Conservation (phyloP, 352 stramenopile species). For the Phytophthora meadii region DNA sequence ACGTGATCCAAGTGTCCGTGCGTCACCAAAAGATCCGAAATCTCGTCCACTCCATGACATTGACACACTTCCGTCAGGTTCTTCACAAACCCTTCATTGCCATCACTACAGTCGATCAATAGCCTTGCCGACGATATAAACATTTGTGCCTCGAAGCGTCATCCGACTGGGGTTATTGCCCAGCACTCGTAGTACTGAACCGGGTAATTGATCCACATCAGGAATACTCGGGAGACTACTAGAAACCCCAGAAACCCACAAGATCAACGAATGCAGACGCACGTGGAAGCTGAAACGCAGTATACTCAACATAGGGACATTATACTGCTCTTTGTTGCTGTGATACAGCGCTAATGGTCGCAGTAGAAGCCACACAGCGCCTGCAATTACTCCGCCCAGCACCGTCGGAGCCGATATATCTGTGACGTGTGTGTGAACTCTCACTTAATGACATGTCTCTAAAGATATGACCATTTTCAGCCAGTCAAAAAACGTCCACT, state of each 20-base stretch:
- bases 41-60: conserved; percentile 47
- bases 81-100: conserved; percentile 65
- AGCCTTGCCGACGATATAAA: conserved; percentile 89
- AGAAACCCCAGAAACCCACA: conserved; percentile 53
- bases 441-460: conserved; percentile 9
- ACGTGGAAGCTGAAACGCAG: no score
- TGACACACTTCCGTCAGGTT: conserved; percentile 54
- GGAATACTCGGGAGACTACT: conserved; percentile 46
- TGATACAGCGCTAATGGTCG: no score
- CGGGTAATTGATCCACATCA: conserved; percentile 50
- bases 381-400: no score
- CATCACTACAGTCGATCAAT: conserved; percentile 85
- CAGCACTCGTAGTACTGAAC: conserved; percentile 73
- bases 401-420: conserved; percentile 20
- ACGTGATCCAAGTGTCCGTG: conserved; percentile 92
- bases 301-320: no score
- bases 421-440: conserved; percentile 21
- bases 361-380: neutral
- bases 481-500: no score
- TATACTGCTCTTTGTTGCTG: no score
- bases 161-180: conserved; percentile 89
- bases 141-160: conserved; percentile 91
- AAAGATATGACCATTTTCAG: no score
- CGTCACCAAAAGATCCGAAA: conserved; percentile 87
- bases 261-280: conserved; percentile 49